These are phyloP conservation scores for Globisporangium splendens DNA, from an alignment of 352 stramenopile genomes.

Conservation along the genomic window DNA sequence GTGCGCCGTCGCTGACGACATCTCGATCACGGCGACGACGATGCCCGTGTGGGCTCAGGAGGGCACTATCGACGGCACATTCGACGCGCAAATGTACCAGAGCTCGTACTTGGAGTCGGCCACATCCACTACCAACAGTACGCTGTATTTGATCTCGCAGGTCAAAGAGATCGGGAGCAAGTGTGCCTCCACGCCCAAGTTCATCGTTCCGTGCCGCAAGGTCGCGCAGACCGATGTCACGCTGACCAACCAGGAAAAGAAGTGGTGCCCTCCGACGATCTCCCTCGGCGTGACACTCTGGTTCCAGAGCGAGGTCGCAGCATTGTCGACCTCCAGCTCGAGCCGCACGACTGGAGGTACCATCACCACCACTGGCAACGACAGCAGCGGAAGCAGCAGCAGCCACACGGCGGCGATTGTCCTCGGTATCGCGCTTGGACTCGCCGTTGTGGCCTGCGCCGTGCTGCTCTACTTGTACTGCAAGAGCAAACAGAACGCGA, in stretches of 20 bases:
- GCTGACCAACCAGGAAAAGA: conserved; percentile 15
- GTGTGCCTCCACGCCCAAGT: conserved; percentile 23
- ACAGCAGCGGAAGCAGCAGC: neutral
- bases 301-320: conserved; percentile 14
- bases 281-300: conserved; percentile 23
- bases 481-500: conserved; percentile 21
- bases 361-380: neutral
- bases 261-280: conserved; percentile 32
- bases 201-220: conserved; percentile 25
- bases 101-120: neutral
- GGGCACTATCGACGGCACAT: conserved; percentile 26
- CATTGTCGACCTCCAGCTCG: neutral
- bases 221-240: conserved; percentile 11
- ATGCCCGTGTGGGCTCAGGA: conserved; percentile 23
- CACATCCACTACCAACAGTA: conserved; percentile 6
- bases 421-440: conserved; percentile 17
- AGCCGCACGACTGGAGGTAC: neutral
- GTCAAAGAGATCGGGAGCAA: conserved; percentile 16
- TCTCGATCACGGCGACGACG: neutral
- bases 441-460: conserved; percentile 17
- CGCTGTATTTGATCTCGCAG: conserved; percentile 26
- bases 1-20: conserved; percentile 17
- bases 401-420: conserved; percentile 19
- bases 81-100: conserved; percentile 31
- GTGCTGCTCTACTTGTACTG: conserved; percentile 24